Evolutionary conservation across 2,329 filamentous ascomycete genomes (phyloP).

Genomic region (Scedosporium aurantiacum): DNA sequence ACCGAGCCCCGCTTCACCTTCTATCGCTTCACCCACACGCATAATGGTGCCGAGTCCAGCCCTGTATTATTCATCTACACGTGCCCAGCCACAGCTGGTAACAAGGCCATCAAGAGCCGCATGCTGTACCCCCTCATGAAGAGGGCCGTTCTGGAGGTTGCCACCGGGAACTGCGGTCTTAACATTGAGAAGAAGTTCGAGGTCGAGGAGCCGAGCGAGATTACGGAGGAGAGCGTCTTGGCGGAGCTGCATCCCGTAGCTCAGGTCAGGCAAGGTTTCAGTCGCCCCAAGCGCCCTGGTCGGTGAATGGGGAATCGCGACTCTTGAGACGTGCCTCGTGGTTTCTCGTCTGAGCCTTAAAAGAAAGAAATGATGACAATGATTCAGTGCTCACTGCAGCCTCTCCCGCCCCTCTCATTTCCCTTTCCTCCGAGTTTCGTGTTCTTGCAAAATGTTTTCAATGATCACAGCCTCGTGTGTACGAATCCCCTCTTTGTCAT

Average conservation of each 20-base stretch:
- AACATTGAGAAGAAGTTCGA: constrained; percentile 60
- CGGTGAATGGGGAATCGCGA: constrained; percentile 26
- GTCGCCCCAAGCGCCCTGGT: constrained; percentile 69
- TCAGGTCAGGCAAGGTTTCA: constrained; percentile 58
- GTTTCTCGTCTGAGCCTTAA: too few relatives aligned
- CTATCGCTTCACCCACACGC: constrained; percentile 54
- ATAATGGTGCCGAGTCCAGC: constrained; percentile 38
- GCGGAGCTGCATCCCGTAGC: constrained; percentile 59
- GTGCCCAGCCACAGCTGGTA: constrained; percentile 54
- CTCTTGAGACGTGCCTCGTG: background rate
- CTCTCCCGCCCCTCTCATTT: too few relatives aligned
- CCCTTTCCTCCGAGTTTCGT: too few relatives aligned
- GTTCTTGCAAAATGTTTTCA: too few relatives aligned
- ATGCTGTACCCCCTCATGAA: constrained; percentile 75
- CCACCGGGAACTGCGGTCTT: constrained; percentile 54
- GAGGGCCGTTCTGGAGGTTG: constrained; percentile 53
- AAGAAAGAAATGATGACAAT: too few relatives aligned
- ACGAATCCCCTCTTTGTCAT: background rate
- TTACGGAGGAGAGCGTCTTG: constrained; percentile 54
- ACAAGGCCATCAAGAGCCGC: constrained; percentile 65
- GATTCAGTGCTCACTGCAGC: too few relatives aligned
- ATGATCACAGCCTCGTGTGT: background rate
- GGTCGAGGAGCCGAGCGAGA: constrained; percentile 56
- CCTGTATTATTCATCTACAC: constrained; percentile 75
- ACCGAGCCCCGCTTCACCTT: constrained; percentile 69